Evolutionary conservation across 345 rosid genomes (phyloP).

Genomic region (Tarenaya hassleriana): DNA sequence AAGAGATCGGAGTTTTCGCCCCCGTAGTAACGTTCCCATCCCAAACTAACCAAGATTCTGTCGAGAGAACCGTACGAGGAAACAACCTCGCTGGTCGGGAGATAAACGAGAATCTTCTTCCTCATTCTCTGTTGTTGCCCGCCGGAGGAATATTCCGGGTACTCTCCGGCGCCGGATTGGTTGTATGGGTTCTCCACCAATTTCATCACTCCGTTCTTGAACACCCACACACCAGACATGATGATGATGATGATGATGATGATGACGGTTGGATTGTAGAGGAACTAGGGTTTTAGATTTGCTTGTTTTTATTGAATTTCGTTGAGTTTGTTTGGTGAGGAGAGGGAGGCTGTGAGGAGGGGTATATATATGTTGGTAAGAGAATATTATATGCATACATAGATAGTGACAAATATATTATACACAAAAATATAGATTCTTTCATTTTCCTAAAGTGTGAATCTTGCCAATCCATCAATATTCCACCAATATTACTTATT

Average conservation of each 20-base stretch:
- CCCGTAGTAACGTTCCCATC: constrained; percentile 90
- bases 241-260: not conserved
- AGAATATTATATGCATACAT: not conserved
- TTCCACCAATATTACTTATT: constrained; percentile 12
- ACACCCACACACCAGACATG: constrained; percentile 88
- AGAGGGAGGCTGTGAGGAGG: constrained; percentile 19
- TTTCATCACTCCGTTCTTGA: constrained; percentile 66
- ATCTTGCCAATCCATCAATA: constrained; percentile 27
- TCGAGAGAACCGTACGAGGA: constrained; percentile 61
- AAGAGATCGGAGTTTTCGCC: constrained; percentile 48
- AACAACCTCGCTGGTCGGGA: constrained; percentile 57
- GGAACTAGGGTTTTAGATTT: constrained; percentile 1
- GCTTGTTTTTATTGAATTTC: not conserved
- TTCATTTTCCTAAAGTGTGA: constrained; percentile 20
- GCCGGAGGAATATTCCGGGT: constrained; percentile 28
- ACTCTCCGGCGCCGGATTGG: constrained; percentile 23
- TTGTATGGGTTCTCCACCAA: constrained; percentile 52
- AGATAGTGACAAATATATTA: constrained; percentile 17
- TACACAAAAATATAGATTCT: not conserved
- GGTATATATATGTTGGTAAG: constrained; percentile 25
- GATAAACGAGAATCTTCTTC: constrained; percentile 60
- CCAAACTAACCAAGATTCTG: constrained; percentile 52
- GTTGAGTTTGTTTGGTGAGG: constrained; percentile 16
- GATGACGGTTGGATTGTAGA: not conserved
- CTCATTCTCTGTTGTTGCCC: constrained; percentile 31